Conservation (phyloP, 768 basidiomycete genomes). For the Lactifluus hygrophoroides region DNA sequence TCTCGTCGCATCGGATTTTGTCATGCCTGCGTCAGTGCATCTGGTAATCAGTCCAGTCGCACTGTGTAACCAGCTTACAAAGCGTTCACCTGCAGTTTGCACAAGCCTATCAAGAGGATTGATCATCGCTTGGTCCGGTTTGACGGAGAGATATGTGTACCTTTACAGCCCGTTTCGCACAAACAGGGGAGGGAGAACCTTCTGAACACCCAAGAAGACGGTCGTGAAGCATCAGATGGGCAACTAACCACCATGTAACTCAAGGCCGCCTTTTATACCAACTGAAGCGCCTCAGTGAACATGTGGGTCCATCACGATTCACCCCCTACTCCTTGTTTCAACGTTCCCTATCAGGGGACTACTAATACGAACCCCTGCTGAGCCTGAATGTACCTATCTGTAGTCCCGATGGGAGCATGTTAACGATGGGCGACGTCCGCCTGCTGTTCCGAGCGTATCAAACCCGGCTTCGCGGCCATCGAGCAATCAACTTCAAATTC, state of each 20-base stretch:
- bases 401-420: not conserved
- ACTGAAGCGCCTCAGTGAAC: not conserved
- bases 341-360: not conserved
- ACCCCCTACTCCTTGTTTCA: not conserved
- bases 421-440: not conserved
- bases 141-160: not conserved
- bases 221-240: not conserved
- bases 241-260: not conserved
- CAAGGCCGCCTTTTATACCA: not conserved
- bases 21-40: constrained; percentile 37
- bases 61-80: constrained; percentile 13
- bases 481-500: not conserved
- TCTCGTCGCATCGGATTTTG: constrained; percentile 54
- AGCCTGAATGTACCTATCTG: not conserved
- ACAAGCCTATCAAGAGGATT: constrained; percentile 39
- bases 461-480: not conserved
- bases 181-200: constrained; percentile 1
- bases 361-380: not conserved
- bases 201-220: not conserved
- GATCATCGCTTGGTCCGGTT: not conserved
- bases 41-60: constrained; percentile 6
- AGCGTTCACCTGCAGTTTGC: constrained; percentile 44
- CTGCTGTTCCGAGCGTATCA: not conserved
- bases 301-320: not conserved
- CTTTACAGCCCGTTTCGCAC: constrained; percentile 13